These are phyloP conservation scores for Colletotrichum eleusines DNA, from an alignment of 2,329 filamentous ascomycete species.

Conservation along the genomic window DNA sequence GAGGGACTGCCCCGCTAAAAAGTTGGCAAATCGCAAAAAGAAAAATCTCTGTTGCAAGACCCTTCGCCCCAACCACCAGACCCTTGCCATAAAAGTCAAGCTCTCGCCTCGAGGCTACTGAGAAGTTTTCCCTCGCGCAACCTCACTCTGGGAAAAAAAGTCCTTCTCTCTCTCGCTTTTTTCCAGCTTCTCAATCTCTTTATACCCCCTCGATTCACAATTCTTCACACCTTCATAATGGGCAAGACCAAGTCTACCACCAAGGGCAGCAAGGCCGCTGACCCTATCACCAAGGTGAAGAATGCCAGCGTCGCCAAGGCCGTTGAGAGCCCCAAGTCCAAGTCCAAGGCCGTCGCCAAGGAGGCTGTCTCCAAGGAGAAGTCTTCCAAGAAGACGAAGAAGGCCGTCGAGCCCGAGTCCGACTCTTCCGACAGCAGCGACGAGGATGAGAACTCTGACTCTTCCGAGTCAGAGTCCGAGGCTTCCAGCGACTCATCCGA, in stretches of 20 bases:
- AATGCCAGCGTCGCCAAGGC: conserved; percentile 76
- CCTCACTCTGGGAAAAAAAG: conserved; percentile 38
- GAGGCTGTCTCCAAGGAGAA: conserved; percentile 61
- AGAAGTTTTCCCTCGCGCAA: conserved; percentile 26
- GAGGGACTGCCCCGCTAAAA: conserved; percentile 38
- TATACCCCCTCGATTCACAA: conserved; percentile 10
- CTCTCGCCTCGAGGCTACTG: conserved; percentile 25
- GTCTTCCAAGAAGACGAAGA: conserved; percentile 59
- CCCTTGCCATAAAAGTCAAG: conserved; percentile 41
- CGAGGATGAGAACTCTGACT: conserved; percentile 41
- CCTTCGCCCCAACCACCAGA: conserved; percentile 41
- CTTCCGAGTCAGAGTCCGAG: conserved; percentile 48
- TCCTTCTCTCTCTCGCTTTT: conserved; percentile 26
- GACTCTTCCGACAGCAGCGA: conserved; percentile 42
- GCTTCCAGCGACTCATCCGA: conserved; percentile 40
- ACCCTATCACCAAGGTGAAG: conserved; percentile 69
- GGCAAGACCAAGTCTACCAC: conserved; percentile 74
- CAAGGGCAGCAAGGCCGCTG: conserved; percentile 61
- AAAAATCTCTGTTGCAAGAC: conserved; percentile 41
- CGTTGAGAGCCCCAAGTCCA: conserved; percentile 72
- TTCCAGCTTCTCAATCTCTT: conserved; percentile 9
- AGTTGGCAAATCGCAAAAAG: conserved; percentile 40
- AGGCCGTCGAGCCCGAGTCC: conserved; percentile 50
- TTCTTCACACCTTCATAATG: conserved; percentile 51
- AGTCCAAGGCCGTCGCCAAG: conserved; percentile 77